A percentile compares a stretch with the other conserved stretches of the same genome.
Conservation (phyloP, 2,329 filamentous ascomycete genomes). For the Magnaporthiopsis rhizophila region DNA sequence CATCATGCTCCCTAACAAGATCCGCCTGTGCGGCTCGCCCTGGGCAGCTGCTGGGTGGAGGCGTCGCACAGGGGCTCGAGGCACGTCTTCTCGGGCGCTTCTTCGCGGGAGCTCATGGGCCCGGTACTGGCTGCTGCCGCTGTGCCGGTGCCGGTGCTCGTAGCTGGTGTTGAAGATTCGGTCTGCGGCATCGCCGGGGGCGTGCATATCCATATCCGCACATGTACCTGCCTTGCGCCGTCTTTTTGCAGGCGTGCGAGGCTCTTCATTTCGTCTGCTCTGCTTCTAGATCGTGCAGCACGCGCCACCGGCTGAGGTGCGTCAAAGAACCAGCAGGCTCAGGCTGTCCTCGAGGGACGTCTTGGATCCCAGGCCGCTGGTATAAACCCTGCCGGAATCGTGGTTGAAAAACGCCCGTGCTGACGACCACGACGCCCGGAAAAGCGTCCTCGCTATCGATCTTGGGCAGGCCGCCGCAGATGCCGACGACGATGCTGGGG, state of each 20-base stretch:
- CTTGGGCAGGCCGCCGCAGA: conserved; percentile 17
- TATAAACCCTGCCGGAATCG: conserved; percentile 18
- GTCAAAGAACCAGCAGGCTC: not conserved
- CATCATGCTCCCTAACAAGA: not conserved
- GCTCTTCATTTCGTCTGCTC: not conserved
- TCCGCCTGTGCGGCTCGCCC: not conserved
- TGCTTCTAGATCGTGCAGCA: not conserved
- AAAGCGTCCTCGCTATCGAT: conserved; percentile 12
- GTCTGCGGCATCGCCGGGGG: not conserved
- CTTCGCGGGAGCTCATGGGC: too few species aligned
- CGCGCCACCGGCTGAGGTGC: not conserved
- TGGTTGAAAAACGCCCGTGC: conserved; percentile 20
- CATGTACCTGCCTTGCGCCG: not conserved
- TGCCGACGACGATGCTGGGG: conserved; percentile 16
- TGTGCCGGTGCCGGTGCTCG: not conserved
- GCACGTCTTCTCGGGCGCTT: too few species aligned
- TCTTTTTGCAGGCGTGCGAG: not conserved
- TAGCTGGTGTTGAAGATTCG: not conserved
- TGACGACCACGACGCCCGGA: conserved; percentile 23
- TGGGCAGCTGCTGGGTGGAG: not conserved
- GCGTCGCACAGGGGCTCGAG: not conserved
- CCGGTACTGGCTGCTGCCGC: too few species aligned
- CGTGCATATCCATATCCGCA: not conserved
- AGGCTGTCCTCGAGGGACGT: not conserved
- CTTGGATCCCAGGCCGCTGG: not conserved